These are phyloP conservation scores for Yarrowia deformans DNA, from an alignment of 805 yeast species.

Conservation along the genomic window DNA sequence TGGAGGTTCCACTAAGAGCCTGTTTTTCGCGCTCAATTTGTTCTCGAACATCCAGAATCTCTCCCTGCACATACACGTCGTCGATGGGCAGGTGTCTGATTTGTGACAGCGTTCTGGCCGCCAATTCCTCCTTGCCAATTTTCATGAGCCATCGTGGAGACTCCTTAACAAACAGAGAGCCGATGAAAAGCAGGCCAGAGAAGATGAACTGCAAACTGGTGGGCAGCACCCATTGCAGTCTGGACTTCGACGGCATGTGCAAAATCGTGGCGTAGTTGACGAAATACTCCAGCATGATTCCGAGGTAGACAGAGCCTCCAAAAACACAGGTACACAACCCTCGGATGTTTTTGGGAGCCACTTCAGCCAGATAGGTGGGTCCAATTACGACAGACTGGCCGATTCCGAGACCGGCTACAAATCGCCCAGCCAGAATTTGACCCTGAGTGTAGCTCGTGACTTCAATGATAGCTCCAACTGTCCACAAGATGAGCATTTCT, in stretches of 20 bases:
- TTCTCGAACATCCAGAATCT: not conserved
- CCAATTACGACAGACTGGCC: constrained; percentile 1
- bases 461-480: not conserved
- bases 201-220: not conserved
- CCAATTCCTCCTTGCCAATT: not conserved
- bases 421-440: not conserved
- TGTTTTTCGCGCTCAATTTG: constrained; percentile 4
- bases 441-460: not conserved
- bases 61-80: not conserved
- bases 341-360: constrained; percentile 1
- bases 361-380: constrained; percentile 1
- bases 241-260: not conserved
- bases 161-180: not conserved
- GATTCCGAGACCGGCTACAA: constrained; percentile 2
- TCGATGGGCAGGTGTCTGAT: constrained; percentile 1
- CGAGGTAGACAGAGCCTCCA: not conserved
- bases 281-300: constrained; percentile 1
- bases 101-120: not conserved
- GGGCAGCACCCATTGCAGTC: not conserved
- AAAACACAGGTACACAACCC: not conserved
- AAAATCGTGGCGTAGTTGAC: not conserved
- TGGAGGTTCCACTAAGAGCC: not conserved
- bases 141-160: not conserved
- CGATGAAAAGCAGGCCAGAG: not conserved
- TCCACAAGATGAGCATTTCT: constrained; percentile 1